A percentile compares a stretch with the other conserved stretches of the same genome.
phyloP scores from a whole-genome alignment of 2,329 filamentous ascomycete species.

The Pseudogymnoascus sp. region DNA sequence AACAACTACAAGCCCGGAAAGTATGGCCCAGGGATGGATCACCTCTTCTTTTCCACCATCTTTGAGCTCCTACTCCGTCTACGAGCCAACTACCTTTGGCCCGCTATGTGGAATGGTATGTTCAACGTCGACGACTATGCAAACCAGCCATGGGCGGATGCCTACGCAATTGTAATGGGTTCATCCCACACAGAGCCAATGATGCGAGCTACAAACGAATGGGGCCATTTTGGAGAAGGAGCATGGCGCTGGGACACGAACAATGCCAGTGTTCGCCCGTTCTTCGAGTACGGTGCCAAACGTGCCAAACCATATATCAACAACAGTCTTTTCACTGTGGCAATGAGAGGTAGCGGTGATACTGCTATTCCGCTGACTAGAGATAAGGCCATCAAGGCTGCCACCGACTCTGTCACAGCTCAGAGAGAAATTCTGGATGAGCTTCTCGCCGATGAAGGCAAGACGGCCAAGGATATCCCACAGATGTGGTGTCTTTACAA shows the following conservation, averaged over 20 bases:
- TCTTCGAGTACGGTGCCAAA: constrained; percentile 59
- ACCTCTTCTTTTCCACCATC: constrained; percentile 60
- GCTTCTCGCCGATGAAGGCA: constrained; percentile 39
- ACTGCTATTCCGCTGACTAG: constrained; percentile 50
- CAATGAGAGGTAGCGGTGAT: constrained; percentile 64
- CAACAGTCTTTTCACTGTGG: constrained; percentile 57
- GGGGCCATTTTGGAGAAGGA: constrained; percentile 43
- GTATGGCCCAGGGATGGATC: constrained; percentile 41
- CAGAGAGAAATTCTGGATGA: constrained; percentile 52
- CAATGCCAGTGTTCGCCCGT: constrained; percentile 59
- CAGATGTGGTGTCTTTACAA: constrained; percentile 70
- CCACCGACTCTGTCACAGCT: constrained; percentile 52
- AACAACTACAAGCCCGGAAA: constrained; percentile 35
- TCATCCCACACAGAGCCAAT: constrained; percentile 69
- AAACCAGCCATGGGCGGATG: constrained; percentile 62
- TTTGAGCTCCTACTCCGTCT: constrained; percentile 65
- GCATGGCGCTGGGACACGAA: constrained; percentile 65
- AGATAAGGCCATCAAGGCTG: constrained; percentile 47
- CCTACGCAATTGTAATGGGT: constrained; percentile 66
- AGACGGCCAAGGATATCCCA: constrained; percentile 41
- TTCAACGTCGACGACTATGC: constrained; percentile 63
- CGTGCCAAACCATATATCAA: constrained; percentile 59
- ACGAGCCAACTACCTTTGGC: constrained; percentile 70
- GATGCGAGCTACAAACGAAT: constrained; percentile 53
- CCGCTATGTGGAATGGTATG: constrained; percentile 62